Conservation (phyloP, 2,329 filamentous ascomycete species). For the Lojkania enalia region DNA sequence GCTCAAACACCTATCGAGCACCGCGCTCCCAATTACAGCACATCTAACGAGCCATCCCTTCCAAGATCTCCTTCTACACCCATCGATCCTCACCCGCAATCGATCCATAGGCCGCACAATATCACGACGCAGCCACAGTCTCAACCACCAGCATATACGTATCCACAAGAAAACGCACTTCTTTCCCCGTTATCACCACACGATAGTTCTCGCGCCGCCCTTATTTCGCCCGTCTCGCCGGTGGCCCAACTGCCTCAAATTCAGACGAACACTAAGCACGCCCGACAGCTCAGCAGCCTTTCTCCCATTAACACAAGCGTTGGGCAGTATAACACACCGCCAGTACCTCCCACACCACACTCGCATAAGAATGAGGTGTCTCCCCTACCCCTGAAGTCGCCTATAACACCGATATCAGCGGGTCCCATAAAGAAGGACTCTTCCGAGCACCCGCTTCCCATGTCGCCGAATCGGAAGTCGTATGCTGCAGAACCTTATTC, state of each 20-base stretch:
- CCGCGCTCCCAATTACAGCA: constrained; percentile 27
- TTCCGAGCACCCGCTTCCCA: constrained; percentile 11
- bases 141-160: constrained; percentile 20
- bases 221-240: constrained; percentile 8
- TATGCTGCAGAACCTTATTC: constrained; percentile 36
- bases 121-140: constrained; percentile 28
- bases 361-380: constrained; percentile 24
- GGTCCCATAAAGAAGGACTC: constrained; percentile 27
- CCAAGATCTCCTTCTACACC: constrained; percentile 25
- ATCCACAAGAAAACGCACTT: constrained; percentile 24
- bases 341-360: constrained; percentile 32
- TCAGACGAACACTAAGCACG: constrained; percentile 28
- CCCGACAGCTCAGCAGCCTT: constrained; percentile 38
- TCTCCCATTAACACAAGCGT: constrained; percentile 38
- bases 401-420: constrained; percentile 36
- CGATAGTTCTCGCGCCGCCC: constrained; percentile 6
- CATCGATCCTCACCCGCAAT: constrained; percentile 34
- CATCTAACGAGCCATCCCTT: constrained; percentile 25
- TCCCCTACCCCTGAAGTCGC: constrained; percentile 29
- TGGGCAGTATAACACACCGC: constrained; percentile 23
- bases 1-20: constrained; percentile 42
- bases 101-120: constrained; percentile 27
- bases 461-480: constrained; percentile 21
- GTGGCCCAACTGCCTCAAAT: constrained; percentile 20
- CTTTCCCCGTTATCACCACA: constrained; percentile 32